Base-by-base conservation (phyloP, 176 grass and related monocot species). In the Aegilops tauschii region DNA sequence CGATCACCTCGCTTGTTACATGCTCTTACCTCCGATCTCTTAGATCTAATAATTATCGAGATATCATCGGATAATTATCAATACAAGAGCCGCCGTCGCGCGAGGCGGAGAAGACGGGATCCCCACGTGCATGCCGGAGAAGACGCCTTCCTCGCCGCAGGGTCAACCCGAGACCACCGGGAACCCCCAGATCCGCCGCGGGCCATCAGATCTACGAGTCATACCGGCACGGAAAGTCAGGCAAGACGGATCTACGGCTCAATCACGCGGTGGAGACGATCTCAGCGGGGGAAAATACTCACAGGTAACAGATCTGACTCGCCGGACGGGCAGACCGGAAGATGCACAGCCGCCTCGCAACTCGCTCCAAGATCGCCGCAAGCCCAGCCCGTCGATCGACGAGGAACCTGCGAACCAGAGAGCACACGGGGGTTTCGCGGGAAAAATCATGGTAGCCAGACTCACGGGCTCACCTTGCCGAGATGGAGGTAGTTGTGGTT, bases 1-100 rank as follows among this genome's bases (percentile, higher is more conserved):
- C 61, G 80, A 20, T 27, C 45, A 11, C 16, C 23, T 74, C 21
- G 62, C 54, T 17, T 82, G 64, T 34, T 82, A 90, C 79, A 86
- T 64, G 63, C 77, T 85, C 82, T 76, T 54, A 49, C 54, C 6
- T 39, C 45, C 25, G 80, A 75, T 91, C 75, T 87, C 81, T 88
- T 14, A 75, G 73, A 80, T 83, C 79, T 65, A 86, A 90, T 87
- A 90, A 90, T 87, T 83, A 90, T 83, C 73, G 80, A 79, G 73
- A 50, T 30, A 34, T 12, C 73, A 47, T 90, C 83, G 12, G 80
- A 84, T 87, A 87, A 90, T 87, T 87, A 81, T 81, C 23, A 81
- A 76, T 56, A 88, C 61, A 91, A 68, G 23, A 91, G 89, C 80
- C 6, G 73, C 80, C 80, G 59, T 67, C 49, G 13, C 35, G 32